Evolutionary conservation across 2,329 filamentous ascomycete species (phyloP), one percentile per base, ranked within the genome.

Genomic region (Alternaria sp.): DNA sequence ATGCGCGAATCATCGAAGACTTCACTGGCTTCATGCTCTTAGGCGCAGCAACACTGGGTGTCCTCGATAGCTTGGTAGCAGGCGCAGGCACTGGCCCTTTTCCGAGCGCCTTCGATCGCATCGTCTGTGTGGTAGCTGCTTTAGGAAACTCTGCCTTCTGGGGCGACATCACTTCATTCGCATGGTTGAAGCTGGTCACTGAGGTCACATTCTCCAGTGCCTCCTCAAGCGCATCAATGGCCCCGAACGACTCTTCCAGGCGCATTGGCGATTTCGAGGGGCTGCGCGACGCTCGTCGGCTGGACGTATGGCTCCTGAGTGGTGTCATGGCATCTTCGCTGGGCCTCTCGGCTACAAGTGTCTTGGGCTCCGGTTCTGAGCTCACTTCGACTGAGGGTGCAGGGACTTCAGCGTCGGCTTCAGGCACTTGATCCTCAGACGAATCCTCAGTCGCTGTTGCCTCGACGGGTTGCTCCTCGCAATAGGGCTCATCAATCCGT

Each of bases 161-260:
- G n/a, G 69, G 71, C 12, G 71, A 77, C 71, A 70, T 76, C 45
- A 73, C 71, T 14, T 77, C 75, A 18, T 72, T 75, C 6, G 70
- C 67, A 25, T 75, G 73, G 3, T 81, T 72, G 15, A 80, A 72
- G 6, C 65, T 65, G 6, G 79, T 78, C 23, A 84, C 73, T 3
- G 75, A 75, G 53, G 80, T 74, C 65, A 86, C 75, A 44, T 83
- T 79, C 58, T 86, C 84, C 3, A 87, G 78, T 8, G 82, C 84
- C 58, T 87, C 84, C 60, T 87, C 84, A 8, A 86, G 78, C 3
- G 80, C 82, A 67, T 87, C 85, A 37, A 86, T 78, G 5, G 84
- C 85, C 58, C 83, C 81, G 28, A 87, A 82, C 3, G 84, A 83
- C 61, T 84, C 81, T 65, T 85, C 82, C 26, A 80, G 71, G 8